These are phyloP conservation scores for Phytomonas sp. DNA, from an alignment of 208 protist species.

Conservation along the genomic window DNA sequence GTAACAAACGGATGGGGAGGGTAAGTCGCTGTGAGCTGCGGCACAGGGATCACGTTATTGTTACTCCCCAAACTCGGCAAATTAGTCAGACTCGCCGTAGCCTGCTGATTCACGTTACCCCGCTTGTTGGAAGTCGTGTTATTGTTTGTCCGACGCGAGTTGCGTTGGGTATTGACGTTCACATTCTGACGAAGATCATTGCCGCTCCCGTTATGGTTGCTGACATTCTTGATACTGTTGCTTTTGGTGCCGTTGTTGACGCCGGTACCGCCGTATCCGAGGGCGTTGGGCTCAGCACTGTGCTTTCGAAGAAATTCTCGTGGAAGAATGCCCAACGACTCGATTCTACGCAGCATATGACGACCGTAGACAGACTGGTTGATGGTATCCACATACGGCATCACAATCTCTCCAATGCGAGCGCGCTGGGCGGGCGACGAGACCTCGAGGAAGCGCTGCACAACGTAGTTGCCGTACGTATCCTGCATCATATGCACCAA, in stretches of 20 bases:
- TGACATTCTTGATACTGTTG: constrained; percentile 11
- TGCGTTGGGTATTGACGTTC: constrained; percentile 10
- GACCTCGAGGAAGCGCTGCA: constrained; percentile 92
- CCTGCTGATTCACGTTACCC: background rate
- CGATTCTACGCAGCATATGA: constrained; percentile 73
- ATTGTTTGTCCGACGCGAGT: background rate
- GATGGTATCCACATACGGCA: constrained; percentile 37
- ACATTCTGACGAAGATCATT: constrained; percentile 12
- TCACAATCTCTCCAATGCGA: constrained; percentile 41
- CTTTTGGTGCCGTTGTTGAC: constrained; percentile 19
- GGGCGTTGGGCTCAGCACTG: constrained; percentile 26
- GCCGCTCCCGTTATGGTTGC: background rate
- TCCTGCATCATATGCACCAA: constrained; percentile 94
- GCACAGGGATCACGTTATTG: constrained; percentile 14
- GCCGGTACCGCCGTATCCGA: constrained; percentile 22
- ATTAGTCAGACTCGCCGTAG: background rate
- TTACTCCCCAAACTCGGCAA: constrained; percentile 10
- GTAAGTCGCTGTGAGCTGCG: background rate
- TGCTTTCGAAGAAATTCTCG: constrained; percentile 21
- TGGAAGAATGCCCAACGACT: constrained; percentile 42
- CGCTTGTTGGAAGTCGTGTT: too few relatives aligned
- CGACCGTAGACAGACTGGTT: constrained; percentile 58
- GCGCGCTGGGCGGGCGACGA: constrained; percentile 36
- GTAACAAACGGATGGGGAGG: background rate
- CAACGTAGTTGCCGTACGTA: constrained; percentile 96